Base-by-base conservation (phyloP, 768 basidiomycete genomes). In the Trametes meyenii region DNA sequence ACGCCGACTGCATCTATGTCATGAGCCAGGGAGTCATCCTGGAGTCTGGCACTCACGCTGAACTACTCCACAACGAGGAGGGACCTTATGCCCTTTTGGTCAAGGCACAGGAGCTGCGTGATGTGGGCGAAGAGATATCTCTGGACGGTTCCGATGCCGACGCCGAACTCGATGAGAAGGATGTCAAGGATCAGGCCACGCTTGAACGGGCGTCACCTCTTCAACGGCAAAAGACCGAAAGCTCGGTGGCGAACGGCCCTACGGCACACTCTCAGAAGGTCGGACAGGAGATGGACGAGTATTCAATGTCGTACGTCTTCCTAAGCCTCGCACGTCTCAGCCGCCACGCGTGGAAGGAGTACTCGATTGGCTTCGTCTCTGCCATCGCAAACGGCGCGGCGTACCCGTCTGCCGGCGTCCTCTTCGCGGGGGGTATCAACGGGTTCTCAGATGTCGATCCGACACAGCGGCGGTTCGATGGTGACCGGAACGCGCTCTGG, bases 11-110 rank as follows among this genome's bases (percentile, higher is more conserved):
- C 58, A 93, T 93, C 61, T 88, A 88, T 68, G 93, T 96, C 65
- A 94, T 96, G 90, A 93, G 92, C 49, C 87, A 88, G 2, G 94
- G 94, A 2, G 77, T 84, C 38, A 84, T 95, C 50, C 74, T 96
- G 49, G 93, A 96, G 74, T 76, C 80, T 33, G 94, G 94, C 13
- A 91, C 85, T 0, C 94, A 96, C 72, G 73, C 82, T 51, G 83
- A 90, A 40, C 83, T 94, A 7, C 73, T 94, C 51, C 60, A 71
- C 2, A 67, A 81, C 55, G 74, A 80, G 50, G 79, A 83, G 14
- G 85, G 92, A 52, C 79, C 90, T 4, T 94, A 94, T 73, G 76
- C 85, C 1, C 80, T 83, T 23, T 84, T 94, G 11, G 92, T 94
- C 5, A 81, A 83, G 42, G 86, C 92, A 1, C 92, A 94, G 78